phyloP scores from a whole-genome alignment of 2,329 filamentous ascomycete genomes.

The Penicillium digitatum region DNA sequence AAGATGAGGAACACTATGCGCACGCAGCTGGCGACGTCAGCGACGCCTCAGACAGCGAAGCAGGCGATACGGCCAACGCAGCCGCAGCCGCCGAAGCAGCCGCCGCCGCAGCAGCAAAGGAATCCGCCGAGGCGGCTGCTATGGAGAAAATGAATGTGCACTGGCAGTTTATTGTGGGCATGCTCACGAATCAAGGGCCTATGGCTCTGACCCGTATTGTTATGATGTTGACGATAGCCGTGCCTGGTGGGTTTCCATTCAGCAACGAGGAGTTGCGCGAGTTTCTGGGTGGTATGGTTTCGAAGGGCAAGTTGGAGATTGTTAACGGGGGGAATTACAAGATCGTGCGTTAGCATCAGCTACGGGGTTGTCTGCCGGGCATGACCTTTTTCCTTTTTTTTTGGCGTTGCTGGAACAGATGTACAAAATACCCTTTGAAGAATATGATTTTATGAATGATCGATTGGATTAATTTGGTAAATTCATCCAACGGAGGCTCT shows the following conservation, averaged over 20 bases:
- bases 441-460: slow-evolving; percentile 5
- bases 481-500: background rate
- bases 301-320: slow-evolving; percentile 65
- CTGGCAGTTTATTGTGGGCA: slow-evolving; percentile 87
- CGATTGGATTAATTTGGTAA: background rate
- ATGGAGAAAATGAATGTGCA: slow-evolving; percentile 71
- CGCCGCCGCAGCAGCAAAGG: slow-evolving; percentile 42
- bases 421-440: background rate
- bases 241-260: slow-evolving; percentile 83
- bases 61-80: slow-evolving; percentile 29
- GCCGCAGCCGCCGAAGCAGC: slow-evolving; percentile 42
- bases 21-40: slow-evolving; percentile 17
- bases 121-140: slow-evolving; percentile 54
- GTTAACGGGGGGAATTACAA: slow-evolving; percentile 65
- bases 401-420: slow-evolving; percentile 13
- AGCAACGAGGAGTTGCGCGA: slow-evolving; percentile 82
- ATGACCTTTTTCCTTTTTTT: background rate
- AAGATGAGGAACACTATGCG: slow-evolving; percentile 25
- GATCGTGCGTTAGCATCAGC: slow-evolving; percentile 29
- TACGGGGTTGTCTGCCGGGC: background rate
- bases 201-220: slow-evolving; percentile 79
- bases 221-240: slow-evolving; percentile 93
- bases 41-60: slow-evolving; percentile 18
- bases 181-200: slow-evolving; percentile 86
- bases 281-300: slow-evolving; percentile 75